phyloP scores from a whole-genome alignment of 2,329 filamentous ascomycete species.

The Cercospora zeina region DNA sequence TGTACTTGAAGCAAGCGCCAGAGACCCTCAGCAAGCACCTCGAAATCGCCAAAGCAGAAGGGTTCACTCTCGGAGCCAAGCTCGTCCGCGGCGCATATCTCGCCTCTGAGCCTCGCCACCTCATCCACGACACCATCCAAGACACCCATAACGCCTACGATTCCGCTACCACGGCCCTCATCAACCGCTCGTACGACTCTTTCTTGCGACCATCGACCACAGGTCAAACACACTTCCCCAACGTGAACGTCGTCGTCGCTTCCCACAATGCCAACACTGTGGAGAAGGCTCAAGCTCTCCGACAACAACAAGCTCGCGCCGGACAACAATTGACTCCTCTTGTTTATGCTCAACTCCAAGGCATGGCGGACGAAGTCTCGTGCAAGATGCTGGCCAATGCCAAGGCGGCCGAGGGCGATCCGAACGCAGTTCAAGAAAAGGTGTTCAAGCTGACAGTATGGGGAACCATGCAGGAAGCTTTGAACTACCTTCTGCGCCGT shows the following conservation, averaged over 20 bases:
- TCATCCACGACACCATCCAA: conserved; percentile 57
- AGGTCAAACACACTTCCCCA: conserved; percentile 41
- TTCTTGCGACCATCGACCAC: conserved; percentile 50
- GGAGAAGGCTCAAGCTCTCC: conserved; percentile 52
- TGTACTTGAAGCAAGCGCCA: conserved; percentile 51
- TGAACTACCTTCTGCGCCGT: conserved; percentile 67
- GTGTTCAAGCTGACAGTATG: conserved; percentile 60
- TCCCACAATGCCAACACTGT: conserved; percentile 80
- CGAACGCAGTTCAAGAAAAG: conserved; percentile 44
- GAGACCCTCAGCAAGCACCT: conserved; percentile 45
- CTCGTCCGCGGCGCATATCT: conserved; percentile 61
- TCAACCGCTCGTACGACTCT: conserved; percentile 63
- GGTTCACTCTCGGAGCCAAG: conserved; percentile 58
- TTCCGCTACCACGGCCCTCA: conserved; percentile 64
- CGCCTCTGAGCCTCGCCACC: conserved; percentile 49
- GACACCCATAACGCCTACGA: conserved; percentile 67
- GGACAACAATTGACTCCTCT: conserved; percentile 51
- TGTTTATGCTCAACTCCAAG: conserved; percentile 78
- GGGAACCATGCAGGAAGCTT: conserved; percentile 68
- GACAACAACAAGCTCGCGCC: conserved; percentile 47
- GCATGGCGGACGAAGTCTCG: conserved; percentile 93
- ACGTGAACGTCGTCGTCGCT: conserved; percentile 68
- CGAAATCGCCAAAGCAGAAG: conserved; percentile 46
- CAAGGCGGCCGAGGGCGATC: conserved; percentile 38
- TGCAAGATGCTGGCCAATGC: conserved; percentile 54